Conservation (phyloP, 2,329 filamentous ascomycete genomes). For the Talaromyces albobiverticillius region DNA sequence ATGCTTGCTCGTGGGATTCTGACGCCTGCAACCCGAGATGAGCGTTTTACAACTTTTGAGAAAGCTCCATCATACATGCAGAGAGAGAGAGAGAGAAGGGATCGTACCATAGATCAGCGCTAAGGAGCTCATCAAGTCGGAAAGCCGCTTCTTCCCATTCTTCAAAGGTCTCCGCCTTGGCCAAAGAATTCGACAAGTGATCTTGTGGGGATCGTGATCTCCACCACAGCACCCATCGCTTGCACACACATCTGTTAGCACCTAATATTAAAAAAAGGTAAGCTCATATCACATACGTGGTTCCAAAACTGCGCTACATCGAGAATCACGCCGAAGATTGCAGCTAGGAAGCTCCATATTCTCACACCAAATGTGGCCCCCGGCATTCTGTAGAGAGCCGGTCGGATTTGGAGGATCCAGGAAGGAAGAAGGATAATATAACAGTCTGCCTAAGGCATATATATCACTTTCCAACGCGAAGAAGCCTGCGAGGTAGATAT, state of each 20-base stretch:
- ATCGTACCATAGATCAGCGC: slow-evolving; percentile 72
- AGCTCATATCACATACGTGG: slow-evolving; percentile 41
- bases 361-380: slow-evolving; percentile 24
- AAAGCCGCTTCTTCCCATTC: slow-evolving; percentile 85
- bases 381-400: background rate
- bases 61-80: too few relatives aligned
- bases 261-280: background rate
- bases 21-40: slow-evolving; percentile 58
- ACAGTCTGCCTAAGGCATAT: background rate
- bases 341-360: slow-evolving; percentile 27
- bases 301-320: slow-evolving; percentile 64
- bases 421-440: background rate
- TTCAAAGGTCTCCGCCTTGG: slow-evolving; percentile 68
- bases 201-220: slow-evolving; percentile 62
- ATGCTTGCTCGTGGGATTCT: slow-evolving; percentile 73
- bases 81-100: background rate
- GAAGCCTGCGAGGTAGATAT: too few relatives aligned
- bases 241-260: background rate
- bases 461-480: too few relatives aligned
- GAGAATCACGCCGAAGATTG: slow-evolving; percentile 57
- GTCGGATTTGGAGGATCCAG: background rate
- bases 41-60: too few relatives aligned
- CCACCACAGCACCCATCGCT: slow-evolving; percentile 70
- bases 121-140: slow-evolving; percentile 76
- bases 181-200: slow-evolving; percentile 63